Base-by-base conservation (phyloP, 2,329 filamentous ascomycete genomes). In the Davidsoniella virescens region DNA sequence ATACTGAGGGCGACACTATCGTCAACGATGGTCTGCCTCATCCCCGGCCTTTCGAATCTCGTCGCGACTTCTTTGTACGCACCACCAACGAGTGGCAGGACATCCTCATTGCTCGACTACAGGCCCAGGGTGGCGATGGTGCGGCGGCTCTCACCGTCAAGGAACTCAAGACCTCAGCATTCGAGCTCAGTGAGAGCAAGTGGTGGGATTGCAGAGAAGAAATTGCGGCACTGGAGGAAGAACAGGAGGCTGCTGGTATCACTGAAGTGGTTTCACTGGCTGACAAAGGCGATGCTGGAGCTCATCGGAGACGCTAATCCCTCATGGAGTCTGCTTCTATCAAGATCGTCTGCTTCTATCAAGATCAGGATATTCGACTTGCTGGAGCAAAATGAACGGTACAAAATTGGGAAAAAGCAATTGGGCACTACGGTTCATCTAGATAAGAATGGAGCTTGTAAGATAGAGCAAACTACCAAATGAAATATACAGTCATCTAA, bases 121-220 rank as follows among this genome's bases (percentile, higher is more conserved):
- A 80, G 54, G 80, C 77, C 68, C 80, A 80, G 63, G 76, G 76
- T 33, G 69, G 78, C 42, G 75, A 79, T 56, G 47, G 51, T 41
- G 74, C 76, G 2, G 82, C 84, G 63, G 73, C 78, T 39, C 73
- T 86, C 56, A 72, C 78, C 0, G 70, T 93, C 60, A 98, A 98
- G 70, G 92, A 96, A 68, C 80, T 96, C 59, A 87, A 94, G 64
- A 83, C 88, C 59, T 80, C 79, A 62, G 92, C 87, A 1, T 98
- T 95, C 63, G 82, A 87, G 61, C 73, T 87, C 56, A 88, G 88
- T 39, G 92, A 98, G 65, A 84, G 88, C 67, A 94, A 94, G 64
- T 98, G 92, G 92, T 98, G 92, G 92, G 92, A 95, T 70, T 87
- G 83, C 62, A 76, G 92, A 58, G 92, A 98, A 68, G 90, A 96